These are phyloP conservation scores for Phyllosticta capitalensis DNA, from an alignment of 2,329 filamentous ascomycete genomes.

Conservation along the genomic window DNA sequence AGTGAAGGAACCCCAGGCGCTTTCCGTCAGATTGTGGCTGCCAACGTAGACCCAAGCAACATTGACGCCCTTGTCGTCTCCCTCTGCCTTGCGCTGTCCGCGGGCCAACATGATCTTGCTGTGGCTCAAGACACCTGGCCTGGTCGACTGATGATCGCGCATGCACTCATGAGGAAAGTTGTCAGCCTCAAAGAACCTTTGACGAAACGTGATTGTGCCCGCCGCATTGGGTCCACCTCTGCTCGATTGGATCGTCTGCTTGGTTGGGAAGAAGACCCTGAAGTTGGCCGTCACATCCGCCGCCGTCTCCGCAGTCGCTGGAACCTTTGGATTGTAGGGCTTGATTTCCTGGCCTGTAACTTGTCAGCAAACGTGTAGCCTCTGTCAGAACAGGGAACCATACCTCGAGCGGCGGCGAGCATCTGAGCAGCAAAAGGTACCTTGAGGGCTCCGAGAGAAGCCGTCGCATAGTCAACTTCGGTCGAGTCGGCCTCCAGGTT, in stretches of 20 bases:
- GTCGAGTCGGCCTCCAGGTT: constrained; percentile 32
- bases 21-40: constrained; percentile 85
- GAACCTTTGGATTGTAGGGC: constrained; percentile 9
- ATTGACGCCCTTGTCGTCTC: constrained; percentile 17
- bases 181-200: constrained; percentile 59
- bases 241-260: constrained; percentile 43
- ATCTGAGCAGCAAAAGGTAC: constrained; percentile 54
- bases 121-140: constrained; percentile 71
- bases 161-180: constrained; percentile 65
- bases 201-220: constrained; percentile 74
- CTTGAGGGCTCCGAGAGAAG: constrained; percentile 72
- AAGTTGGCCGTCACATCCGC: constrained; percentile 38
- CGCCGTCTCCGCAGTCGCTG: constrained; percentile 29
- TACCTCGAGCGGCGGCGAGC: constrained; percentile 42
- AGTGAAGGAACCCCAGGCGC: constrained; percentile 79
- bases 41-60: constrained; percentile 76
- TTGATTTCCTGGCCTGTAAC: not conserved
- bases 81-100: constrained; percentile 32
- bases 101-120: constrained; percentile 52
- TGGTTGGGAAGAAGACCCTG: constrained; percentile 72
- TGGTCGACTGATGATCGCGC: constrained; percentile 63
- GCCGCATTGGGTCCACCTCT: constrained; percentile 34
- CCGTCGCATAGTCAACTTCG: constrained; percentile 66
- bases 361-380: not conserved
- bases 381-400: not conserved